Percentiles rank a stretch among this genome's conserved stretches.
Conservation (phyloP, 176 grass and related monocot species). For the Cenchrus fungigraminus region DNA sequence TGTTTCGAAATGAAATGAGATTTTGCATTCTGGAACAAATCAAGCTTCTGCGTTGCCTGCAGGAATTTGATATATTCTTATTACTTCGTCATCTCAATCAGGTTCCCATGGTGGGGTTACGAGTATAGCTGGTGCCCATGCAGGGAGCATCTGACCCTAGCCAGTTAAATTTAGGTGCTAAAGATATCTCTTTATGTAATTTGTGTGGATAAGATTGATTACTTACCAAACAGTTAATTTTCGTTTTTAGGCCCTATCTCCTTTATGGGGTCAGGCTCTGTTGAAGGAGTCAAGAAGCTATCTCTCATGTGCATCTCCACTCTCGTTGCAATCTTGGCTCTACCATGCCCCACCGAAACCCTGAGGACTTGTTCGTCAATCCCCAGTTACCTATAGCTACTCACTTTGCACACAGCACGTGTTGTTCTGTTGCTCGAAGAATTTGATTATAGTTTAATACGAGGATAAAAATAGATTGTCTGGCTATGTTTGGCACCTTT, state of each 20-base stretch:
- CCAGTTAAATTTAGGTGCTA: not conserved
- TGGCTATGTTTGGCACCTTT: not conserved
- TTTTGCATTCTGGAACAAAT: not conserved
- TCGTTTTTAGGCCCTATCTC: not conserved
- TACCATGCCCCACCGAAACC: not conserved
- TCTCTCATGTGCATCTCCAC: not conserved
- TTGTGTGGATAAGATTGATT: not conserved
- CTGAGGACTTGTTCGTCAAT: not conserved
- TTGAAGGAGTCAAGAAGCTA: not conserved
- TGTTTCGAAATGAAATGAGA: not conserved
- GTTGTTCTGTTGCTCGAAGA: not conserved
- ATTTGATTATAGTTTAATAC: not conserved
- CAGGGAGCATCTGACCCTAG: constrained; percentile 5
- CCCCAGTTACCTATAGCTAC: not conserved
- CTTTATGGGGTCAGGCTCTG: constrained; percentile 1
- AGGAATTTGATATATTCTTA: not conserved
- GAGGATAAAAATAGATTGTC: not conserved
- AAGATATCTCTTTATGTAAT: constrained; percentile 24
- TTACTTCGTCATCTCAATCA: not conserved
- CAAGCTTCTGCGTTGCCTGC: not conserved
- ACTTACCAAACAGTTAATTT: constrained; percentile 15
- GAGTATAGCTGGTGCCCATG: constrained; percentile 1
- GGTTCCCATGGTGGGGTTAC: not conserved
- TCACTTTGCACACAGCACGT: not conserved
- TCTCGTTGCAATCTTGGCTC: not conserved